Evolutionary conservation across 1,284 basidiomycete genomes (phyloP).

Genomic region (Cryptococcus depauperatus): DNA sequence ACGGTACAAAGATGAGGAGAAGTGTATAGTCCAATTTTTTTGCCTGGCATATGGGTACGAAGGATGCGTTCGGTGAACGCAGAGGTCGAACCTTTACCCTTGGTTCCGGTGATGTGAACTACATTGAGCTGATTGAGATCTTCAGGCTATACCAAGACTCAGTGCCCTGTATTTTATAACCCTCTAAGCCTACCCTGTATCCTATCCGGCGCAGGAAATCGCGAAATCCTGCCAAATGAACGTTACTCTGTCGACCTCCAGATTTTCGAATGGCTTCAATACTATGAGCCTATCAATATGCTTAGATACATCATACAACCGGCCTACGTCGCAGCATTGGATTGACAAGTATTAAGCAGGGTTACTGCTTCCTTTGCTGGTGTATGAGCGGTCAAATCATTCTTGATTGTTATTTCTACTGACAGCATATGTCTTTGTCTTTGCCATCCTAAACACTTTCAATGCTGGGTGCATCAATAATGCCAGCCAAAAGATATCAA

Average conservation of each 20-base stretch:
- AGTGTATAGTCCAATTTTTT: slow-evolving; percentile 66
- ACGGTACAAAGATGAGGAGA: slow-evolving; percentile 96
- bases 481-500: no score
- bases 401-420: no score
- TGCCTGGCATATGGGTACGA: slow-evolving; percentile 31
- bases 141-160: slow-evolving; percentile 52
- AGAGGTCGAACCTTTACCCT: slow-evolving; percentile 96
- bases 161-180: slow-evolving; percentile 75
- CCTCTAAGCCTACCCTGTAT: slow-evolving; percentile 69
- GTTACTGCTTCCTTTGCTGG: slow-evolving; percentile 69
- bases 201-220: slow-evolving; percentile 84
- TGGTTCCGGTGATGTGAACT: slow-evolving; percentile 95
- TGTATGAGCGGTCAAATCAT: no score
- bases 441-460: slow-evolving; percentile 23
- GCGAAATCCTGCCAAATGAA: slow-evolving; percentile 78
- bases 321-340: slow-evolving; percentile 69
- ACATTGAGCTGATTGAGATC: slow-evolving; percentile 86
- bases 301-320: background rate
- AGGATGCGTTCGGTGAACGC: slow-evolving; percentile 65
- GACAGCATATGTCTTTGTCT: slow-evolving; percentile 26
- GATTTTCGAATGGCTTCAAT: slow-evolving; percentile 75
- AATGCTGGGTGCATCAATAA: slow-evolving; percentile 25
- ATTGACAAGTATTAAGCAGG: slow-evolving; percentile 83
- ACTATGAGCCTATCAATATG: slow-evolving; percentile 12
- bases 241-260: slow-evolving; percentile 60